Conservation (phyloP, 345 rosid genomes). For the Pugionium dolabratum region DNA sequence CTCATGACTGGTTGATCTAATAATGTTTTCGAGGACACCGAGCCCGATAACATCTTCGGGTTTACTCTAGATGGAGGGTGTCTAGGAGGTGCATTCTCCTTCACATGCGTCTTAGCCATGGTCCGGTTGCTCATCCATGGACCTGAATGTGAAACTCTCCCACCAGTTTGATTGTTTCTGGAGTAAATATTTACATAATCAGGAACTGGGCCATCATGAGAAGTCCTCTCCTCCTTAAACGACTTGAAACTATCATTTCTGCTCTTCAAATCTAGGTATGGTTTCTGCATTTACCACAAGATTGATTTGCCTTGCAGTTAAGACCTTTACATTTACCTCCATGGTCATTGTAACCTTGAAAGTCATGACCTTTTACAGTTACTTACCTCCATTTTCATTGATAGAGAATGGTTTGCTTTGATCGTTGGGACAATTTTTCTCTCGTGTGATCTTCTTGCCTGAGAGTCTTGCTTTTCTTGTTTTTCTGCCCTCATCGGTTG, state of each 20-base stretch:
- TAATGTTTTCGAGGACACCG: conserved; percentile 30
- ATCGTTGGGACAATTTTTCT: conserved; percentile 19
- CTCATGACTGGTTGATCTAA: conserved; percentile 13
- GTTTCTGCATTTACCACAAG: conserved; percentile 37
- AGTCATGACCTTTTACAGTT: background rate
- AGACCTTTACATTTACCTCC: background rate
- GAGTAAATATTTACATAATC: conserved; percentile 5
- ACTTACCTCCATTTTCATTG: conserved; percentile 40
- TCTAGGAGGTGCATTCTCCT: conserved; percentile 35
- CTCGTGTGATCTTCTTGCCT: conserved; percentile 33
- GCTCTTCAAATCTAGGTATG: conserved; percentile 27
- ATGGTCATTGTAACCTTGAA: background rate
- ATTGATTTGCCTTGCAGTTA: background rate
- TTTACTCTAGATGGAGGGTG: conserved; percentile 29
- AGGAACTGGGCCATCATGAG: conserved; percentile 17
- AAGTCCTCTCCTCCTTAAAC: conserved; percentile 32
- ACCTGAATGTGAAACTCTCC: conserved; percentile 38
- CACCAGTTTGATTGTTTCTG: conserved; percentile 22
- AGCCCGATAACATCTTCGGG: conserved; percentile 2
- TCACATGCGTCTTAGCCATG: conserved; percentile 17
- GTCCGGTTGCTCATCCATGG: conserved; percentile 32
- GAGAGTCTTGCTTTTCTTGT: conserved; percentile 33
- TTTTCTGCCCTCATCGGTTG: conserved; percentile 32
- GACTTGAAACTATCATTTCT: conserved; percentile 33
- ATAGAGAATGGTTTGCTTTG: conserved; percentile 16